Evolutionary conservation across 23 red algal genomes (phyloP).

Genomic region (Cyanidioschyzon merolae): DNA sequence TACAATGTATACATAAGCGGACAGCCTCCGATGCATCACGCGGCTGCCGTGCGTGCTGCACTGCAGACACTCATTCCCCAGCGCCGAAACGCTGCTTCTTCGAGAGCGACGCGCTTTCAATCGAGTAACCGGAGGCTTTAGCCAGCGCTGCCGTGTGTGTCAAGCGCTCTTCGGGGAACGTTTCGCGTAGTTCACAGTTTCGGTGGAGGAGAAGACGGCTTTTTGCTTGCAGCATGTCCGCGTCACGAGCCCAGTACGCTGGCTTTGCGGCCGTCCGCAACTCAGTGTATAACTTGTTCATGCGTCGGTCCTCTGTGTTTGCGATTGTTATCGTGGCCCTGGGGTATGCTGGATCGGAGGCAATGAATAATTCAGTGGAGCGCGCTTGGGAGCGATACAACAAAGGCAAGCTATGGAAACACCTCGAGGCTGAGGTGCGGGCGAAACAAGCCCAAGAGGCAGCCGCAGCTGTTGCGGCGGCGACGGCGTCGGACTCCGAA

Average conservation of each 20-base stretch:
- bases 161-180: no score
- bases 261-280: slow-evolving; percentile 57
- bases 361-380: slow-evolving; percentile 35
- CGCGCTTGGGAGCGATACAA: slow-evolving; percentile 36
- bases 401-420: not conserved
- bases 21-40: not conserved
- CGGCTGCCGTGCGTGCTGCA: not conserved
- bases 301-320: slow-evolving; percentile 67
- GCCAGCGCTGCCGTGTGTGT: no score
- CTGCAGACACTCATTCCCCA: not conserved
- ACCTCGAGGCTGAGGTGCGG: not conserved
- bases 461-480: not conserved
- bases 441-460: not conserved
- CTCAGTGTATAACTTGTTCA: slow-evolving; percentile 66
- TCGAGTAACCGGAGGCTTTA: no score
- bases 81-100: not conserved
- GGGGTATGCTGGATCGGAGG: slow-evolving; percentile 47
- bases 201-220: no score
- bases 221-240: not conserved
- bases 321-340: slow-evolving; percentile 33
- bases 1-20: no score
- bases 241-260: not conserved
- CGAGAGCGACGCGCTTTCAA: no score
- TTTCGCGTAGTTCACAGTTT: no score
- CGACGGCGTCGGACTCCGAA: not conserved